phyloP scores from a whole-genome alignment of 306 rosid genomes.

The Trifolium repens region DNA sequence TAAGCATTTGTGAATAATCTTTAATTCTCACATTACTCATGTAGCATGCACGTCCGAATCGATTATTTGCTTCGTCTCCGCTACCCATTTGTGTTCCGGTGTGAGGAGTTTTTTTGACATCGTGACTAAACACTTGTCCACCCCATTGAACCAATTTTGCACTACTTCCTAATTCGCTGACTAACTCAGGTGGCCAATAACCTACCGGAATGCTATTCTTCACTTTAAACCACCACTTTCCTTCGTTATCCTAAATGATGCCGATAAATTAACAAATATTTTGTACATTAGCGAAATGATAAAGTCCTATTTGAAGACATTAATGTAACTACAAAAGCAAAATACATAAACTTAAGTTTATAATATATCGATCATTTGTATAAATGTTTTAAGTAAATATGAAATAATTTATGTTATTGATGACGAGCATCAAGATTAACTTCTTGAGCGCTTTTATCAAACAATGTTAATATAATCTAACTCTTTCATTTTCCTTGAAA shows the following conservation, averaged over 20 bases:
- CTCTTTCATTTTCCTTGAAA: no score
- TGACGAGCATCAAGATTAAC: no score
- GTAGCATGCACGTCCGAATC: constrained; percentile 42
- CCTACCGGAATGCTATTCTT: constrained; percentile 38
- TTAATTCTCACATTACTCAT: constrained; percentile 45
- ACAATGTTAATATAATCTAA: no score
- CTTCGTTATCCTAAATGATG: constrained; percentile 42
- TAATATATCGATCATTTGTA: no score
- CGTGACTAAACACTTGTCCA: constrained; percentile 62
- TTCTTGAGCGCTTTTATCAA: no score
- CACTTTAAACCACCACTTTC: constrained; percentile 69
- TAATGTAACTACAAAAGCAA: no score
- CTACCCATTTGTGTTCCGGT: constrained; percentile 73
- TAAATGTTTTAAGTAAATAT: no score
- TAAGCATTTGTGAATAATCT: constrained; percentile 52
- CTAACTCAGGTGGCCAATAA: constrained; percentile 55
- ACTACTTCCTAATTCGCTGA: constrained; percentile 35
- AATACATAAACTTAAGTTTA: no score
- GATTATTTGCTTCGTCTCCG: constrained; percentile 44
- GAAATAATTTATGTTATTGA: no score
- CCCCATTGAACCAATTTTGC: constrained; percentile 71
- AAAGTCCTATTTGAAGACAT: no score
- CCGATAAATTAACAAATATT: neutral
- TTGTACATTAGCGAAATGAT: no score
- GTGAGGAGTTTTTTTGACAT: constrained; percentile 54